A percentile compares a stretch with the other conserved stretches of the same genome.
phyloP scores from a whole-genome alignment of 345 rosid species.

The Gossypium thurberi region DNA sequence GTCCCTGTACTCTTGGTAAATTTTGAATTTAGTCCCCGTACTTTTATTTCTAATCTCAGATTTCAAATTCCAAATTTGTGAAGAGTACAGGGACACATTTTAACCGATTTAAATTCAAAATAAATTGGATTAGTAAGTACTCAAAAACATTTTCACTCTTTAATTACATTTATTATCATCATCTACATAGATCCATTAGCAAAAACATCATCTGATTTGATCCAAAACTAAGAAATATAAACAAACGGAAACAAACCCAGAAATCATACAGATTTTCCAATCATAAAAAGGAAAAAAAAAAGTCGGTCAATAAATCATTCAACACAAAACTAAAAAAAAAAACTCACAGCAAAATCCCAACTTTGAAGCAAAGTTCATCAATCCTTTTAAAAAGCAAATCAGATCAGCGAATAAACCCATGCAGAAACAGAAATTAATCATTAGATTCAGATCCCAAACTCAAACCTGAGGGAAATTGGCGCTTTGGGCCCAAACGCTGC shows the following conservation, averaged over 20 bases:
- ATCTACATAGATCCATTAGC: not conserved
- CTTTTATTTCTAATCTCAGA: too few relatives aligned
- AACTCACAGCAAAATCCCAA: not conserved
- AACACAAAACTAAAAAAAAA: not conserved
- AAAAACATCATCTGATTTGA: not conserved
- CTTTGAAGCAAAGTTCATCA: not conserved
- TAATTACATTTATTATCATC: not conserved
- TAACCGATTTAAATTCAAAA: not conserved
- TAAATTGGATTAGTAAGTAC: not conserved
- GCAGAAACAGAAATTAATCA: conserved; percentile 9
- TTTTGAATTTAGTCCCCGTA: too few relatives aligned
- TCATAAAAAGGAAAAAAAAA: not conserved
- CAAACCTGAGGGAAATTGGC: not conserved
- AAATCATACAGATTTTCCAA: not conserved
- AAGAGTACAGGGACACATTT: too few relatives aligned
- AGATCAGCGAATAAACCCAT: conserved; percentile 5
- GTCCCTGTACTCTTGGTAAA: too few relatives aligned
- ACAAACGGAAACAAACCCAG: not conserved
- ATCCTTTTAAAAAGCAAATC: not conserved
- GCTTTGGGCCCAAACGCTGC: conserved; percentile 23
- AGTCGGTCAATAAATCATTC: not conserved
- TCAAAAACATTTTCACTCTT: not conserved
- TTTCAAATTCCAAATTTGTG: too few relatives aligned
- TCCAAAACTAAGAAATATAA: not conserved
- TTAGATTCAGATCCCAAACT: not conserved